Base-by-base conservation (phyloP, 2,329 filamentous ascomycete species). In the Diaporthe sp. region DNA sequence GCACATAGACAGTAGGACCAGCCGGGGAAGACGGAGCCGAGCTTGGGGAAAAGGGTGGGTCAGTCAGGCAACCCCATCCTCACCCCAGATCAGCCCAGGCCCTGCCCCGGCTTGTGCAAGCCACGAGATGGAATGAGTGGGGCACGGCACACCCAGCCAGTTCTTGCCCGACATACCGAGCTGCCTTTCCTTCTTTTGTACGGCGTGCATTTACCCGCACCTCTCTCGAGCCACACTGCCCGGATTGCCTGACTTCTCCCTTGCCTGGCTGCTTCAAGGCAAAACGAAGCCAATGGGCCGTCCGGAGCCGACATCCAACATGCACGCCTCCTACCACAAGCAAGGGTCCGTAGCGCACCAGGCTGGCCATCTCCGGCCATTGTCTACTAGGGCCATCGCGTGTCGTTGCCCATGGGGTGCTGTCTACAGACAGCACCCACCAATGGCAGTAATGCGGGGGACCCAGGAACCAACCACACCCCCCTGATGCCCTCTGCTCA, bases 21-120 rank as follows among this genome's bases (percentile, higher is more conserved):
- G 31, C 28, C 77, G 78, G 78, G 78, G 78, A 77, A 73, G 73
- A 62, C 77, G 77, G 74, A 76, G 71, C 74, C 74, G 71, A 70
- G 55, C 37, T 74, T 57, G 46, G 71, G 51, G 44, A 2, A 55
- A 13, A n/a, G 55, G 15, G 71, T 61, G 71, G 74, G 61, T 51
- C 39, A 28, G 61, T 53, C 53, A 46, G 31, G 12, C 34, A 13
- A 68, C 71, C 58, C 70, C 67, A 73, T 72, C 49, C 57, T 62
- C 58, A 75, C 49, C 60, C 74, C 51, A 60, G 74, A 49, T 49
- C 37, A 53, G 22, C 57, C 65, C 65, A 68, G 65, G 19, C 46
- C 46, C 13, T 19, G 31, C 62, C 62, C 44, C 46, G 15, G 61
- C 25, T 22, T 67, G 15, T 34, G 61, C 4, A 46, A 49, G 61